Evolutionary conservation across 2,329 filamentous ascomycete genomes (phyloP), one percentile per base, ranked within the genome.

Genomic region (Atkinsonella hypoxylon): DNA sequence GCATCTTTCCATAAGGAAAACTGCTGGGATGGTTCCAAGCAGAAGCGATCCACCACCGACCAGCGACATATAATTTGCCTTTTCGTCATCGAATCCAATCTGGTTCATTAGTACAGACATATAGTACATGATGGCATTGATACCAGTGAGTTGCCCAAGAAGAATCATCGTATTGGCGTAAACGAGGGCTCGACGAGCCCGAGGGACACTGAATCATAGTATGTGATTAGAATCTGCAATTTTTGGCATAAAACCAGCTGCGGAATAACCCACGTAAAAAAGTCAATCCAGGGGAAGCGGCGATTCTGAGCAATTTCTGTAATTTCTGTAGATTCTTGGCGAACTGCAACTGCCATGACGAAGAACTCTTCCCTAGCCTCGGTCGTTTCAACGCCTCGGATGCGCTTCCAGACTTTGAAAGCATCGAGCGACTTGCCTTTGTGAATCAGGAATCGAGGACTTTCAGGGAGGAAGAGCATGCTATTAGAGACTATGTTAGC

Each of bases 91-190:
- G 64, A 87, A 87, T 12, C 83, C 83, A 42, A 87, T 81, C 58
- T 82, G 76, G 47, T 67, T 67, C 81, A 87, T 85, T 7, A 88
- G 67, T 0, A 79, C 73, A 0, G 72, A 74, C 82, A 87, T 85
- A 67, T 85, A 87, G 66, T 87, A 87, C 75, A 83, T 78, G 50
- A 85, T 79, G 0, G 80, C 80, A 53, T 85, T 85, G 46, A 85
- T 79, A 49, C 83, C 83, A 0, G 83, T 87, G 38, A 87, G 73
- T 58, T 88, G 84, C 0, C 84, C 84, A 0, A 85, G 70, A 53
- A 84, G 73, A 51, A 85, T 79, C 81, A 85, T 85, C 39, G 81
- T 75, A 59, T 83, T 85, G 59, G 81, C 81, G 59, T 84, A 85
- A 53, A 85, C 64, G 42, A 85, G 70, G 1, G 82, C 79, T 10